Conservation (phyloP, 2,329 filamentous ascomycete genomes). For the Cordyceps tenuipes region DNA sequence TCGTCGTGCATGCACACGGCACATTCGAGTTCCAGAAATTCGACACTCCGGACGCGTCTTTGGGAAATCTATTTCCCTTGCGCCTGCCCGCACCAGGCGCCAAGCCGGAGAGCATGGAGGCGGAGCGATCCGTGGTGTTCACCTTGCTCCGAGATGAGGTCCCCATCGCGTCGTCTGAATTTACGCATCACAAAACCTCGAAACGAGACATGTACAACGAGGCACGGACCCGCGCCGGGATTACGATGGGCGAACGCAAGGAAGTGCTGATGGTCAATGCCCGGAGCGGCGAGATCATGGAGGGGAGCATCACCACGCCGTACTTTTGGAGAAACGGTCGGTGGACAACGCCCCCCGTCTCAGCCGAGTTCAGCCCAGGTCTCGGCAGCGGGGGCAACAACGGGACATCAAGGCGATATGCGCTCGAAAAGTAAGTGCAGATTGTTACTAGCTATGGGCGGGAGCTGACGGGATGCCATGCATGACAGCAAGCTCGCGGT, state of each 20-base stretch:
- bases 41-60: conserved; percentile 28
- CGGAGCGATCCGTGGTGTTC: conserved; percentile 25
- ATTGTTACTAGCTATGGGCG: neutral
- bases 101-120: conserved; percentile 16
- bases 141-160: conserved; percentile 36
- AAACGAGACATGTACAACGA: conserved; percentile 61
- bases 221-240: conserved; percentile 54
- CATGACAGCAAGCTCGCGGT: conserved; percentile 47
- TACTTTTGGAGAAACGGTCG: conserved; percentile 66
- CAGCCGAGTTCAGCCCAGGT: conserved; percentile 26
- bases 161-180: conserved; percentile 44
- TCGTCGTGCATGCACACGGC: conserved; percentile 45
- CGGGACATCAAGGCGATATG: conserved; percentile 76
- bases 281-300: conserved; percentile 60
- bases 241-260: conserved; percentile 41
- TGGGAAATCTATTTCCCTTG: conserved; percentile 50
- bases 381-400: conserved; percentile 65
- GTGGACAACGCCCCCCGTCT: conserved; percentile 76
- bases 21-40: conserved; percentile 33
- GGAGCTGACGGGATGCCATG: conserved; percentile 18
- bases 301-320: conserved; percentile 73
- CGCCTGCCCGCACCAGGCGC: conserved; percentile 39
- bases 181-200: conserved; percentile 83
- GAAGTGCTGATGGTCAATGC: conserved; percentile 72
- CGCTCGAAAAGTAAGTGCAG: conserved; percentile 53